These are phyloP conservation scores for Boletus patriciae DNA, from an alignment of 768 basidiomycete genomes.

Conservation along the genomic window DNA sequence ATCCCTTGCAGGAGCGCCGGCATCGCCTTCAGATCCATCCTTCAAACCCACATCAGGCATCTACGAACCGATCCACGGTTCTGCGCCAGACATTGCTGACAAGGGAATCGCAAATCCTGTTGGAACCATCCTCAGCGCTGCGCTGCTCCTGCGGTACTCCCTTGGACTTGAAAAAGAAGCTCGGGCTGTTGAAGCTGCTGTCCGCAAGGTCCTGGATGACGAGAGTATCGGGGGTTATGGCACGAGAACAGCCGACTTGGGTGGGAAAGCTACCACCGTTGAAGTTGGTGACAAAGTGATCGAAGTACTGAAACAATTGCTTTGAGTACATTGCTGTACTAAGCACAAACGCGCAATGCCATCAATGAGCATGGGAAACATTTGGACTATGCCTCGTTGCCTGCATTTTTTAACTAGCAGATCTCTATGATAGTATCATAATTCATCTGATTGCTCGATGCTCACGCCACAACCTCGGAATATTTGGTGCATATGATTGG, in stretches of 20 bases:
- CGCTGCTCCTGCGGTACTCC: constrained; percentile 93
- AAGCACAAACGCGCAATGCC: neutral
- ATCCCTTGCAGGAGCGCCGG: constrained; percentile 88
- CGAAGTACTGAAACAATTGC: constrained; percentile 60
- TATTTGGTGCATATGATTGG: neutral
- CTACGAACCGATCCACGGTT: constrained; percentile 97
- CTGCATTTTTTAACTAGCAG: no score
- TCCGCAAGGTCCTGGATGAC: constrained; percentile 82
- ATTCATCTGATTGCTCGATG: no score
- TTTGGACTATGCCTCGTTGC: neutral
- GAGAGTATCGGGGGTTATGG: constrained; percentile 69
- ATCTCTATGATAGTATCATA: no score
- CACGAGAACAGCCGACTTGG: constrained; percentile 82
- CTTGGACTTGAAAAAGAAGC: constrained; percentile 87
- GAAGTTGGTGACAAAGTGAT: constrained; percentile 86
- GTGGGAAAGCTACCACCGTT: constrained; percentile 70
- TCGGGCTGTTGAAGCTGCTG: constrained; percentile 84
- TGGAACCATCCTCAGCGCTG: constrained; percentile 92
- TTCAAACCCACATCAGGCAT: constrained; percentile 83
- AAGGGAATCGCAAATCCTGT: constrained; percentile 92
- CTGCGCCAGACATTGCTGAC: constrained; percentile 95
- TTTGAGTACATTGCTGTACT: constrained; percentile 36
- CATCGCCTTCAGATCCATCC: constrained; percentile 46
- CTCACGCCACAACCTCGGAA: neutral
- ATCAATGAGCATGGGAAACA: neutral